These are phyloP conservation scores for Hemisphaericaspora lyxosophila DNA, from an alignment of 1,139 yeast genomes.

Conservation along the genomic window DNA sequence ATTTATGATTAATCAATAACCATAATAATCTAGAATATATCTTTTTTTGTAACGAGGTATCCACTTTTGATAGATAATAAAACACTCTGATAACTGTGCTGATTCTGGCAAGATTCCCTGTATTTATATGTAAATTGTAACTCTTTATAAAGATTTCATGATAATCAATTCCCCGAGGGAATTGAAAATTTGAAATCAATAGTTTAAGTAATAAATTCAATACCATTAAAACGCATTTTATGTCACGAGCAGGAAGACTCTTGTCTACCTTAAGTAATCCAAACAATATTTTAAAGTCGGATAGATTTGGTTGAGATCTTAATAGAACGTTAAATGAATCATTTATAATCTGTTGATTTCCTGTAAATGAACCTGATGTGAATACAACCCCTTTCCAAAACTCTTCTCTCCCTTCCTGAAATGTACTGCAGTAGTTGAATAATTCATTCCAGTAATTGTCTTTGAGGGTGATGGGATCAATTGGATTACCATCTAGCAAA, in stretches of 20 bases:
- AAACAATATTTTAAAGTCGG: slow-evolving; percentile 12
- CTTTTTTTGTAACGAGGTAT: slow-evolving; percentile 10
- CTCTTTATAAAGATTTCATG: slow-evolving; percentile 43
- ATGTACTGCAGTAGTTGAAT: slow-evolving; percentile 19
- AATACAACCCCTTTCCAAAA: slow-evolving; percentile 60
- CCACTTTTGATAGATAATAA: slow-evolving; percentile 26
- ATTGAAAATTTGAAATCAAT: slow-evolving; percentile 29
- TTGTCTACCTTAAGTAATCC: slow-evolving; percentile 3
- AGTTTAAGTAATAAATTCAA: slow-evolving; percentile 37
- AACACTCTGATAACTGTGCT: slow-evolving; percentile 36
- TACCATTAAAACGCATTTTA: slow-evolving; percentile 22
- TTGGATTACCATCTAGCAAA: not conserved
- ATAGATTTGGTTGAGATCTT: slow-evolving; percentile 24
- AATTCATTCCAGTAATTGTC: slow-evolving; percentile 27
- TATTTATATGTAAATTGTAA: slow-evolving; percentile 57
- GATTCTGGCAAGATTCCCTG: slow-evolving; percentile 34
- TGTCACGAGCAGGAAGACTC: slow-evolving; percentile 15
- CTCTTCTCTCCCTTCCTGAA: slow-evolving; percentile 16
- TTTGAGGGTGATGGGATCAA: slow-evolving; percentile 6
- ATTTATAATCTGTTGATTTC: slow-evolving; percentile 49
- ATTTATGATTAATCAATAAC: slow-evolving; percentile 32
- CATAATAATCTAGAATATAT: slow-evolving; percentile 28
- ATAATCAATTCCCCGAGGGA: slow-evolving; percentile 9
- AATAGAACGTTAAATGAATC: slow-evolving; percentile 46
- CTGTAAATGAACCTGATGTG: slow-evolving; percentile 62